phyloP scores from a whole-genome alignment of 164 flowering plant species.

The Tetrastigma voinierianum region DNA sequence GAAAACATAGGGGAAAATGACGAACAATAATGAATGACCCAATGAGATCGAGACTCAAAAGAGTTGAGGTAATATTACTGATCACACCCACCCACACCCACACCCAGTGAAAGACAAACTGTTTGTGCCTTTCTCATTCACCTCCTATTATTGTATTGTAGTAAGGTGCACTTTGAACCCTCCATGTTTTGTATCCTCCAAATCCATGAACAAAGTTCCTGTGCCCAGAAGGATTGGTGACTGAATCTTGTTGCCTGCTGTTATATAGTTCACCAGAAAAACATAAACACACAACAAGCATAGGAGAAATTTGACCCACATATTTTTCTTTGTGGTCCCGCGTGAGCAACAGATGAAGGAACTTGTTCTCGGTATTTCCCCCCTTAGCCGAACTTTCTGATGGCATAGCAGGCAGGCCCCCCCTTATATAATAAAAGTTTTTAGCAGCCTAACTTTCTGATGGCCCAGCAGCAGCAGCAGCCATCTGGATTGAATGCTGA shows the following conservation, averaged over 20 bases:
- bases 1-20: no score
- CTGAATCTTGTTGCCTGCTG: background rate
- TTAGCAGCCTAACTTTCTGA: background rate
- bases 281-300: background rate
- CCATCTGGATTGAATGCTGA: background rate
- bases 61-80: no score
- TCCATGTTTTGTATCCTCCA: background rate
- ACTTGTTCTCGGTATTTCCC: background rate
- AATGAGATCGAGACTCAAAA: no score
- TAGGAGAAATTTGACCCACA: background rate
- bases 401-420: background rate
- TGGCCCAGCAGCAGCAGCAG: background rate
- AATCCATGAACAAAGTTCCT: background rate
- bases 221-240: background rate
- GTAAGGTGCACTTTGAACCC: no score
- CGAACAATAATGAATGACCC: no score
- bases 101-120: no score
- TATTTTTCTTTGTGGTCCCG: background rate
- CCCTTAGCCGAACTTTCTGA: background rate
- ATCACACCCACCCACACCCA: no score
- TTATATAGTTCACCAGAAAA: background rate
- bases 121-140: no score
- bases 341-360: slow-evolving; percentile 1
- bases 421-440: no score
- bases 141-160: no score